Evolutionary conservation across 148 eudicot genomes (phyloP).

Genomic region (Amaranthus palmeri): DNA sequence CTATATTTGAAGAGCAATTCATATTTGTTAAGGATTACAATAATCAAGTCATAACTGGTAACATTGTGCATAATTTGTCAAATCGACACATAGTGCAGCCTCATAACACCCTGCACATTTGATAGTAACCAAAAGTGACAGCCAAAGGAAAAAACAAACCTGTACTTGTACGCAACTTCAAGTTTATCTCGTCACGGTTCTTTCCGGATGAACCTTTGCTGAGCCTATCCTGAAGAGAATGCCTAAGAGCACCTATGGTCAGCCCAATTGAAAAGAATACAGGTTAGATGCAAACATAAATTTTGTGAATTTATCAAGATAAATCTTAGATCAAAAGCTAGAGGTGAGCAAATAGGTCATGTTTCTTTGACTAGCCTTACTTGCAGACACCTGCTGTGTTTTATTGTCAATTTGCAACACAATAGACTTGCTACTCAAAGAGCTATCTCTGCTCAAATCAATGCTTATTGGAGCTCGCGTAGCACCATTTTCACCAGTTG

Average conservation of each 20-base stretch:
- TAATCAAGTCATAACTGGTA: not conserved
- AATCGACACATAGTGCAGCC: not conserved
- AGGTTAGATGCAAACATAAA: not conserved
- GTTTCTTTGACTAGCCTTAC: constrained; percentile 43
- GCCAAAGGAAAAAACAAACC: constrained; percentile 33
- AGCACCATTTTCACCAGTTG: constrained; percentile 98
- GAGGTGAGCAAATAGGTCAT: constrained; percentile 1
- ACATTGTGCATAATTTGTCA: not conserved
- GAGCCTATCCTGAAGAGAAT: constrained; percentile 90
- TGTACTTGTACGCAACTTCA: constrained; percentile 88
- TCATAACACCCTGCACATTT: not conserved
- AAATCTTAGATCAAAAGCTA: not conserved
- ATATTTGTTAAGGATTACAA: not conserved
- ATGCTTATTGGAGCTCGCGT: constrained; percentile 94
- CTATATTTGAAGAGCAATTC: not conserved
- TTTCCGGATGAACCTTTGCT: constrained; percentile 76
- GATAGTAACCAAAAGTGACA: not conserved
- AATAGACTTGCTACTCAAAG: constrained; percentile 80
- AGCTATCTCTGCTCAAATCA: constrained; percentile 70
- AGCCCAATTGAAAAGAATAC: constrained; percentile 21
- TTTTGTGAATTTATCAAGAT: not conserved
- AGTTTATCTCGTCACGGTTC: constrained; percentile 73
- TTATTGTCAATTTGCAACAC: constrained; percentile 87
- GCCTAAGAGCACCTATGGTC: constrained; percentile 81
- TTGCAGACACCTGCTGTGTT: constrained; percentile 89